Evolutionary conservation across 345 rosid genomes (phyloP).

Genomic region (Salix exigua): DNA sequence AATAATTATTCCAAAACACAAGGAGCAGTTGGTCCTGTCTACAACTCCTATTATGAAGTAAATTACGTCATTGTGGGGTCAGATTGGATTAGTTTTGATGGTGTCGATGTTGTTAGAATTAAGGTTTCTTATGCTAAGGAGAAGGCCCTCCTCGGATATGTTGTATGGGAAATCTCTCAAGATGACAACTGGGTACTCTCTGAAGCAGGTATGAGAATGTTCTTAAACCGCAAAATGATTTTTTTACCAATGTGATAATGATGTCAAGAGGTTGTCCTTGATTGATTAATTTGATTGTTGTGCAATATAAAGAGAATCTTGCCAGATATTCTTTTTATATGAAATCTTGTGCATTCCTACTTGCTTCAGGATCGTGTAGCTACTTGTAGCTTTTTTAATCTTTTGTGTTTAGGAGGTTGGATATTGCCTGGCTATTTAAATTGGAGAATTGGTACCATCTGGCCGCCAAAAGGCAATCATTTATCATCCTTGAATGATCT

Average conservation of each 20-base stretch:
- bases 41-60: constrained; percentile 28
- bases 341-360: too few species aligned
- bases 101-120: constrained; percentile 25
- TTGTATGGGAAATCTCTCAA: constrained; percentile 17
- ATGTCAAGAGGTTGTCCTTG: too few species aligned
- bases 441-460: too few species aligned
- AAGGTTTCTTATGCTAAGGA: constrained; percentile 42
- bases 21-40: constrained; percentile 28
- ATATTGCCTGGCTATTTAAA: too few species aligned
- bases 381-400: too few species aligned
- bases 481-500: too few species aligned
- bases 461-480: too few species aligned
- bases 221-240: not conserved
- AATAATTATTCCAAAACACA: constrained; percentile 15
- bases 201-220: constrained; percentile 19
- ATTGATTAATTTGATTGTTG: not conserved
- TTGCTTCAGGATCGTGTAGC: too few species aligned
- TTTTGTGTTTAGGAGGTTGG: too few species aligned
- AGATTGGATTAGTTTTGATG: constrained; percentile 44
- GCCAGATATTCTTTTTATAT: too few species aligned
- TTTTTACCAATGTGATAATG: too few species aligned
- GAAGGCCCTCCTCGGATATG: constrained; percentile 38
- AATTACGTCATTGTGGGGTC: constrained; percentile 10
- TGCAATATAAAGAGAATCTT: too few species aligned
- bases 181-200: constrained; percentile 49